Evolutionary conservation across 208 protist genomes (phyloP).

Genomic region (Acanthamoeba royreba): DNA sequence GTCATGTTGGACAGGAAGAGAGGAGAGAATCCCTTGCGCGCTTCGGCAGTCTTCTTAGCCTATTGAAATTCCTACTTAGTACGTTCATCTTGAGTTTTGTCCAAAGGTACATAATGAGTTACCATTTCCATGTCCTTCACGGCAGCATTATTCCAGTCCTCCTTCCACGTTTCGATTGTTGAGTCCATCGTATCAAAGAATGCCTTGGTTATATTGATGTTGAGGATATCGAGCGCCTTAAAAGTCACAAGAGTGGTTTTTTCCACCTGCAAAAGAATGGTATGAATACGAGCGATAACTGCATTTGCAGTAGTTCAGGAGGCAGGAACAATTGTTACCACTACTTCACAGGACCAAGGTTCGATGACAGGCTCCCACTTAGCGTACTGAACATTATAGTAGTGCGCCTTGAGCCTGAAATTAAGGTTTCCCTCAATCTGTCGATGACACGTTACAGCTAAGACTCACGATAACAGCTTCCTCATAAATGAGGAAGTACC

Average conservation of each 20-base stretch:
- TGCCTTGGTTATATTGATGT: conserved; percentile 44
- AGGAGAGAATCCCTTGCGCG: conserved; percentile 26
- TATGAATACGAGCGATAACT: background rate
- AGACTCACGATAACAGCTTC: background rate
- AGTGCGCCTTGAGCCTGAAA: conserved; percentile 9
- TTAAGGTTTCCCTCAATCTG: conserved; percentile 4
- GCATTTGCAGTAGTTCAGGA: background rate
- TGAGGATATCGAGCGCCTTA: background rate
- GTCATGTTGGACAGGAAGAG: conserved; percentile 25
- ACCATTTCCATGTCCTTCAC: conserved; percentile 17
- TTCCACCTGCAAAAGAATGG: background rate
- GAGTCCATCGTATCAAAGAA: conserved; percentile 50
- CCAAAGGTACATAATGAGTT: background rate
- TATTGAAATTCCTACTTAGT: background rate
- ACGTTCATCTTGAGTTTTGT: background rate
- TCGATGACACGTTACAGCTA: too few species aligned
- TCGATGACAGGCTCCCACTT: conserved; percentile 50
- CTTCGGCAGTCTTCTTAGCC: conserved; percentile 23
- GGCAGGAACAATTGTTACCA: background rate
- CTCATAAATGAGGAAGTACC: background rate
- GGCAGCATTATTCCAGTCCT: background rate
- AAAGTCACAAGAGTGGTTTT: background rate
- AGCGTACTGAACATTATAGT: conserved; percentile 36
- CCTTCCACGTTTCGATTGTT: conserved; percentile 30
- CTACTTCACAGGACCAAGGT: background rate